A percentile compares a stretch with the other conserved stretches of the same genome.
Conservation (phyloP, 176 grass and related monocot species). For the Triticum monococcum region DNA sequence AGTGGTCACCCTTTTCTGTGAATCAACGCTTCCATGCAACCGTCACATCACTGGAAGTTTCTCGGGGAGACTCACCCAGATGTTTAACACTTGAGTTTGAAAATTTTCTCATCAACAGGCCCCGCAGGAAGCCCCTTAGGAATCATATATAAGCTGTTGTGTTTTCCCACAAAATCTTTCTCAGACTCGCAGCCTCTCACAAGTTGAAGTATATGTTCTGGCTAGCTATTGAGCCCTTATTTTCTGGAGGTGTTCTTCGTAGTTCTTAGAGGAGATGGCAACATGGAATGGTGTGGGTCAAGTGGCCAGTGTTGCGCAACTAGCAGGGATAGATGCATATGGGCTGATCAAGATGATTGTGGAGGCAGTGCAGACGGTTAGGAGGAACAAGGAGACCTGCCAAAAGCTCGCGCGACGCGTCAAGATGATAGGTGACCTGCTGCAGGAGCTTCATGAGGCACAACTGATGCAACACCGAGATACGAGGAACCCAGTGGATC, state of each 20-base stretch:
- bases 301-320: constrained; percentile 48
- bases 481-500: constrained; percentile 69
- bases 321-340: constrained; percentile 63
- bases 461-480: constrained; percentile 64
- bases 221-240: neutral
- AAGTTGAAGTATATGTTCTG: neutral
- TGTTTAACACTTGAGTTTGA: neutral
- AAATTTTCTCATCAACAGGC: neutral
- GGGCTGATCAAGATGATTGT: constrained; percentile 60
- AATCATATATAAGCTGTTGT: neutral
- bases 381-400: constrained; percentile 64
- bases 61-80: neutral
- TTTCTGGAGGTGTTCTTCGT: neutral
- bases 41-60: constrained; percentile 15
- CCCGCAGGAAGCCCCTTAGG: neutral
- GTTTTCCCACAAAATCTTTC: neutral
- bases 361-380: constrained; percentile 42
- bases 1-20: neutral
- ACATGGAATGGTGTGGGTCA: constrained; percentile 47
- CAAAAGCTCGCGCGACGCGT: constrained; percentile 51
- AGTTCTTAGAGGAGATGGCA: constrained; percentile 35
- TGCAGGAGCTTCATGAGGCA: constrained; percentile 47
- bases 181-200: neutral
- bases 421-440: constrained; percentile 58
- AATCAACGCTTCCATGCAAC: neutral